phyloP scores from a whole-genome alignment of 1,284 basidiomycete species.

The Baeospora myosura region DNA sequence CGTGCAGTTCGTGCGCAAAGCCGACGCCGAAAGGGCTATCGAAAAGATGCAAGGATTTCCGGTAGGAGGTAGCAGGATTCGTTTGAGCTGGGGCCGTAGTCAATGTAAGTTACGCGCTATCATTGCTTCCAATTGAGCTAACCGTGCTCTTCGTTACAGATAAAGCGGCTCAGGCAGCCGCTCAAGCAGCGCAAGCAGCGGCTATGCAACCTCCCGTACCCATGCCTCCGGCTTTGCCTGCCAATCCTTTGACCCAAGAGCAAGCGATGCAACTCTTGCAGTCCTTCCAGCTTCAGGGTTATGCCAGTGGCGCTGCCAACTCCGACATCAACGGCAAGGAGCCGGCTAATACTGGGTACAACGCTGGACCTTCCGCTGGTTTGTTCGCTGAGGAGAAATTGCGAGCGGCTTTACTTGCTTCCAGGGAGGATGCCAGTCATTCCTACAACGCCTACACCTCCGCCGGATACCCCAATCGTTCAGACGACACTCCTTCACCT shows the following conservation, averaged over 20 bases:
- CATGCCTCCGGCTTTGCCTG: slow-evolving; percentile 16
- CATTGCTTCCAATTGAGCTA: slow-evolving; percentile 5
- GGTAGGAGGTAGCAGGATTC: slow-evolving; percentile 83
- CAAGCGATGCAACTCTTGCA: slow-evolving; percentile 63
- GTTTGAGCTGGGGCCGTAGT: slow-evolving; percentile 88
- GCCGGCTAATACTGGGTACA: slow-evolving; percentile 8
- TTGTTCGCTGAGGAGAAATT: slow-evolving; percentile 23
- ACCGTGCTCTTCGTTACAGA: slow-evolving; percentile 33
- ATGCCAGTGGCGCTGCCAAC: slow-evolving; percentile 22
- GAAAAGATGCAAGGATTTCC: slow-evolving; percentile 96
- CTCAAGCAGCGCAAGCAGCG: slow-evolving; percentile 70
- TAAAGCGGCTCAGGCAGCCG: slow-evolving; percentile 81
- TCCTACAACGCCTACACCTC: slow-evolving; percentile 12
- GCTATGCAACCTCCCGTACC: slow-evolving; percentile 52
- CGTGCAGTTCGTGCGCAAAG: slow-evolving; percentile 88
- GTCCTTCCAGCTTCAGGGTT: slow-evolving; percentile 44
- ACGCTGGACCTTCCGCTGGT: slow-evolving; percentile 8
- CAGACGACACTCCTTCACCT: slow-evolving; percentile 6
- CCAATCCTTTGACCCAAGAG: slow-evolving; percentile 45
- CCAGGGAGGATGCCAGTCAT: slow-evolving; percentile 15
- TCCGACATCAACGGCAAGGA: slow-evolving; percentile 10
- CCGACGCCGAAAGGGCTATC: slow-evolving; percentile 87
- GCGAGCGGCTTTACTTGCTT: slow-evolving; percentile 18
- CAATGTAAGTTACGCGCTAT: slow-evolving; percentile 54
- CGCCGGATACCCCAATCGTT: not conserved